Evolutionary conservation across 306 rosid species (phyloP), one percentile per base, ranked within the genome.

Genomic region (Gynostemma pentaphyllum): DNA sequence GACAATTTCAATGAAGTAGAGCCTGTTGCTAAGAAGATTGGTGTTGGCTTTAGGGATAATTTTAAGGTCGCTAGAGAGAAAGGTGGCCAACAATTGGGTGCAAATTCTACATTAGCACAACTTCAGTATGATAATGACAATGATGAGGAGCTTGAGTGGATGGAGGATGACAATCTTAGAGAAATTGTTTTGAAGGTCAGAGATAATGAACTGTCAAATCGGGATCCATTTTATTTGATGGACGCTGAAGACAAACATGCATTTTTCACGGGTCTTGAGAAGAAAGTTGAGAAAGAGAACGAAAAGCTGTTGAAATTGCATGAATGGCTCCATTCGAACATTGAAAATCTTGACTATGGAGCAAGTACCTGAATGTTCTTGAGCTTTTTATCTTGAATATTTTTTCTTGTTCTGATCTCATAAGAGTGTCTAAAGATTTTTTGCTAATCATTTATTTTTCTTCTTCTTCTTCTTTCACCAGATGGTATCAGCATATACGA

Each of bases 401-500:
- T 70, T 30, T 29, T 55, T 30, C 32, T 41, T 28, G 13, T 37
- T 15, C 44, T 37, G 34, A 12, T 45, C 5, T 2, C 14, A 9
- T 24, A 16, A n/a, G n/a, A n/a, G n/a, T n/a, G n/a, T n/a, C n/a
- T n/a, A n/a, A n/a, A n/a, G n/a, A n/a, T n/a, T n/a, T n/a, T n/a
- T n/a, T n/a, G n/a, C n/a, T 42, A 41, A 42, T 42, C 16, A 12
- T 42, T 10, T 7, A 1, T 14, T 18, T 18, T 2, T 15, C 70
- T 29, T 27, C 22, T 62, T 57, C 67, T 70, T 48, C 52, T 40
- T 26, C 67, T 68, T 73, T 46, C 62, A 74, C 45, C 60, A 88
- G 96, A 86, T 73, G 96, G 95, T 63, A 88, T 92, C 72, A 86
- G 96, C 75, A 4, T 88, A 68, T 88, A 88, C 64, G 98, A 92